A percentile compares a stretch with the other conserved stretches of the same genome.
phyloP scores from a whole-genome alignment of 2,329 filamentous ascomycete genomes.

The Coleophoma crateriformis region DNA sequence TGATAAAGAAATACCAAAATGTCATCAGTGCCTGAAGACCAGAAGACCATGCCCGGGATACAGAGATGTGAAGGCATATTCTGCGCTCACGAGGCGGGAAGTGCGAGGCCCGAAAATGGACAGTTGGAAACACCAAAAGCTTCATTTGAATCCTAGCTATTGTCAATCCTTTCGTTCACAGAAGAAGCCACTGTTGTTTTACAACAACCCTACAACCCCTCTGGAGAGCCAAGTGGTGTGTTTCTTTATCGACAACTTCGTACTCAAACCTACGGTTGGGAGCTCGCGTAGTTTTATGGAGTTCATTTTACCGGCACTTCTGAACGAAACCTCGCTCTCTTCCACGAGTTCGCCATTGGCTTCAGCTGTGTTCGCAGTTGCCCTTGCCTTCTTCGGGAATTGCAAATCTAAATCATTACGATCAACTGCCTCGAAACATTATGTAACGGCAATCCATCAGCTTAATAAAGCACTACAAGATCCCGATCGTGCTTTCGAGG shows the following conservation, averaged over 20 bases:
- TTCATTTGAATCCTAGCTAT: not conserved
- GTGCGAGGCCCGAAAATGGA: not conserved
- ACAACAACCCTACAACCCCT: not conserved
- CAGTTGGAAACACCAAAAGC: not conserved
- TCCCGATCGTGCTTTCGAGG: not conserved
- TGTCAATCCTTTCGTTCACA: not conserved
- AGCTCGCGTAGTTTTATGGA: not conserved
- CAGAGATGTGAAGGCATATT: not conserved
- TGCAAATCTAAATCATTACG: not conserved
- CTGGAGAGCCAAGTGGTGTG: not conserved
- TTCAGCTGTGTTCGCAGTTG: not conserved
- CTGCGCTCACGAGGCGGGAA: not conserved
- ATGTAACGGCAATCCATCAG: not conserved
- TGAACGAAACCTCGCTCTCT: not conserved
- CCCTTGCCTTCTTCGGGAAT: not conserved
- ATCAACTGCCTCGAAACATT: not conserved
- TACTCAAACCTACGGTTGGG: not conserved
- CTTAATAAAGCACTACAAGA: not conserved
- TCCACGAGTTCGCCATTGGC: not conserved
- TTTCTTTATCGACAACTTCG: not conserved
- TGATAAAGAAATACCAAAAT: not conserved
- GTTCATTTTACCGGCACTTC: not conserved
- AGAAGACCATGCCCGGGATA: not conserved
- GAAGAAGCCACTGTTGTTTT: not conserved
- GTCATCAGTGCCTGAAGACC: not conserved